phyloP scores from a whole-genome alignment of 177 flowering plant species.

The Telopea speciosissima region DNA sequence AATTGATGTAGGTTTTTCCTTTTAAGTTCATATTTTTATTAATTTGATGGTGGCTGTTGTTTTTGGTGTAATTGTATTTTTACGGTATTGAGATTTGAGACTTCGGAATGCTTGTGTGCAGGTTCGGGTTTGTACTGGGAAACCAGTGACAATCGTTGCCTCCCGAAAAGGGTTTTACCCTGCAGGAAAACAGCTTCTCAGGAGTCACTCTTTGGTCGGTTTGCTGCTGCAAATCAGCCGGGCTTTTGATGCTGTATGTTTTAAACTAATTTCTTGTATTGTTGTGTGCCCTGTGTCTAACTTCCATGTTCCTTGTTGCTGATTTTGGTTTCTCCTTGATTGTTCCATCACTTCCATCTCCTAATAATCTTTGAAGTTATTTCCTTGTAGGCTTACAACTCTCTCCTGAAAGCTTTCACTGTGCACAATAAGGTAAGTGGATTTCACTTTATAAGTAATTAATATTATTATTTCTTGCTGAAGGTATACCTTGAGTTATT shows the following conservation, averaged over 20 bases:
- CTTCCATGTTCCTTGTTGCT: neutral
- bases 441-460: neutral
- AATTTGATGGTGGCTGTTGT: too few species aligned
- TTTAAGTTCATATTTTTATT: neutral
- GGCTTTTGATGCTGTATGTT: conserved; percentile 66
- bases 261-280: neutral
- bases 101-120: conserved; percentile 18
- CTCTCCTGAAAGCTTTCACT: conserved; percentile 82
- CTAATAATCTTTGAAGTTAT: neutral
- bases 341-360: neutral
- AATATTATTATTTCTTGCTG: too few species aligned
- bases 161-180: conserved; percentile 76
- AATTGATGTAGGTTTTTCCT: conserved; percentile 60
- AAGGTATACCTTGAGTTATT: too few species aligned
- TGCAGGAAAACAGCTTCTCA: conserved; percentile 55
- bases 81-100: neutral
- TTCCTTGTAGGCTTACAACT: conserved; percentile 66
- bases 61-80: neutral
- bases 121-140: conserved; percentile 81
- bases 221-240: conserved; percentile 77
- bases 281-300: conserved; percentile 24
- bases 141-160: conserved; percentile 71
- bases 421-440: conserved; percentile 79
- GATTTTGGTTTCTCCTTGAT: neutral
- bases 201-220: conserved; percentile 55